Percentiles rank a stretch among this genome's conserved stretches.
Conservation (phyloP, 2,329 filamentous ascomycete species). For the Bertia moriformis region DNA sequence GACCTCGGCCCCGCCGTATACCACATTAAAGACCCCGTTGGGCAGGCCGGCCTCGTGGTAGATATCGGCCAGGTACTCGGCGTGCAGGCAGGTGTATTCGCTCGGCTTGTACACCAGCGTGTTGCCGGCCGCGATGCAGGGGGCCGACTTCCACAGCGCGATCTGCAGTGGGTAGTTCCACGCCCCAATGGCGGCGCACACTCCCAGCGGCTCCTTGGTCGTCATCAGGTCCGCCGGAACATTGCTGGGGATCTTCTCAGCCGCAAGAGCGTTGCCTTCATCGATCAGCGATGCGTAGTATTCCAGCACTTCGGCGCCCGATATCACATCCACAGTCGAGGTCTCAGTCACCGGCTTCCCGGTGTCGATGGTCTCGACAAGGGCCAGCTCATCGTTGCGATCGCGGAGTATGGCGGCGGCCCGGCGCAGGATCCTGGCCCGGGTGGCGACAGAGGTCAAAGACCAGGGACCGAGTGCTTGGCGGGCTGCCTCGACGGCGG, state of each 20-base stretch:
- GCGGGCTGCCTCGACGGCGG: constrained; percentile 56
- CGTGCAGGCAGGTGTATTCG: constrained; percentile 76
- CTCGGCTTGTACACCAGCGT: constrained; percentile 86
- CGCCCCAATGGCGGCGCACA: constrained; percentile 75
- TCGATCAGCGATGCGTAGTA: constrained; percentile 73
- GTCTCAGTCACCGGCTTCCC: constrained; percentile 80
- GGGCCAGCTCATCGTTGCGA: constrained; percentile 67
- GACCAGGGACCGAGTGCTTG: constrained; percentile 66
- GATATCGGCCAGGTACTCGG: constrained; percentile 58
- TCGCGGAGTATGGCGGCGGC: constrained; percentile 61
- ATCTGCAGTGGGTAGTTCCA: constrained; percentile 93
- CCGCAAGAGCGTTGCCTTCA: constrained; percentile 64
- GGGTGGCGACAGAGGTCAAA: constrained; percentile 56
- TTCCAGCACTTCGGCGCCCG: constrained; percentile 72
- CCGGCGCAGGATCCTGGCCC: constrained; percentile 63
- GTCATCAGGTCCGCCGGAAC: constrained; percentile 71
- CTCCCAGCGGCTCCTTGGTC: constrained; percentile 66
- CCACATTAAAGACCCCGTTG: constrained; percentile 72
- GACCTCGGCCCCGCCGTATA: constrained; percentile 67
- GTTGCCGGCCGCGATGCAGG: constrained; percentile 73
- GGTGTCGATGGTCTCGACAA: constrained; percentile 69
- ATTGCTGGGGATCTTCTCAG: constrained; percentile 61
- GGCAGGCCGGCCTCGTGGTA: constrained; percentile 69
- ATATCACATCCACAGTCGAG: constrained; percentile 67
- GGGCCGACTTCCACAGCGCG: constrained; percentile 76